phyloP scores from a whole-genome alignment of 495 filamentous ascomycete species.

The Penicillium cosmopolitanum region DNA sequence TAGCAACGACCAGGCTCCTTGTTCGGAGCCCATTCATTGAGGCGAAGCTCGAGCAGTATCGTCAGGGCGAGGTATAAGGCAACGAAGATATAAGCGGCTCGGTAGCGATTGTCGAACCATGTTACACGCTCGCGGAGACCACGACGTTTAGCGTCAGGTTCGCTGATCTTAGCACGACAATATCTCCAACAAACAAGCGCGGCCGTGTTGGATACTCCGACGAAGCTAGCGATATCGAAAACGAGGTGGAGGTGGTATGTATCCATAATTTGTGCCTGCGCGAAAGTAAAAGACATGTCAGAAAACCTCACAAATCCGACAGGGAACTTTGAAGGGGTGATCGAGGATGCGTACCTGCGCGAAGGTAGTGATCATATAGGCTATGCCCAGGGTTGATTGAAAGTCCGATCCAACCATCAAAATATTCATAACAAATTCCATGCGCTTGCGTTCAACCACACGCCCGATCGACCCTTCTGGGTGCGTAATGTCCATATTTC shows the following conservation, averaged over 20 bases:
- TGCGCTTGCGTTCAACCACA: conserved; percentile 33
- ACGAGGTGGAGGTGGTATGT: conserved; percentile 40
- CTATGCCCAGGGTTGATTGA: conserved; percentile 26
- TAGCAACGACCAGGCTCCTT: conserved; percentile 33
- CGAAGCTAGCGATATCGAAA: conserved; percentile 41
- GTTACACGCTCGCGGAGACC: conserved; percentile 1
- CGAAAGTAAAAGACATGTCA: background rate
- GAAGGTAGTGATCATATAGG: conserved; percentile 36
- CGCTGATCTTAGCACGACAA: conserved; percentile 22
- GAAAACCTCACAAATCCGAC: background rate
- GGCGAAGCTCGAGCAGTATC: conserved; percentile 34
- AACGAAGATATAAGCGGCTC: conserved; percentile 32
- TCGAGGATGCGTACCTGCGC: conserved; percentile 3
- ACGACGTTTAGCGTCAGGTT: background rate
- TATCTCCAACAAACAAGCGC: conserved; percentile 40
- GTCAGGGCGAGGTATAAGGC: conserved; percentile 33
- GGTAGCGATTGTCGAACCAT: conserved; percentile 29
- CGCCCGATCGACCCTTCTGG: conserved; percentile 31
- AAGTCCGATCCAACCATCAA: conserved; percentile 42
- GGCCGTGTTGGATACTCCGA: conserved; percentile 40
- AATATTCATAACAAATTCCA: conserved; percentile 37
- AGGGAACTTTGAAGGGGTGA: background rate
- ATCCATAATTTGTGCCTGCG: conserved; percentile 22
- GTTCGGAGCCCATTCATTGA: conserved; percentile 32
- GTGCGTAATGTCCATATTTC: conserved; percentile 35